Evolutionary conservation across 371 early-diverging fungal species (phyloP).

Genomic region (Mucor irregularis): DNA sequence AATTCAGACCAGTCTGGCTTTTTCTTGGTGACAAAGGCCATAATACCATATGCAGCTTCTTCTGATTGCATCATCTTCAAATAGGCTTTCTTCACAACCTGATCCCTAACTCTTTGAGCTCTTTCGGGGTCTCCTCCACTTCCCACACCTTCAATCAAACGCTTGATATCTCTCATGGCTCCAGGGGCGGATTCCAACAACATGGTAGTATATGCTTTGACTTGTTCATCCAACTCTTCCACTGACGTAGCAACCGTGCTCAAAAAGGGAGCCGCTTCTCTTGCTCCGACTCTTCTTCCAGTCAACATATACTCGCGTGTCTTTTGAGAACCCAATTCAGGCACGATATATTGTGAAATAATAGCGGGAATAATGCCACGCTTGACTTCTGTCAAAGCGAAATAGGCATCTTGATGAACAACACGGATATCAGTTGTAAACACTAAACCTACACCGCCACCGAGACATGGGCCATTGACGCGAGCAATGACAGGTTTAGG

Average conservation of each 20-base stretch:
- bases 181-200: conserved; percentile 59
- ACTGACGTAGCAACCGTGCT: conserved; percentile 34
- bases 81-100: conserved; percentile 44
- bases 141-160: conserved; percentile 46
- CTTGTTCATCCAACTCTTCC: conserved; percentile 43
- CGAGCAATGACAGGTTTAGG: conserved; percentile 68
- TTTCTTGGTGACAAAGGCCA: conserved; percentile 52
- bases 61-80: conserved; percentile 66
- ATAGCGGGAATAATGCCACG: conserved; percentile 73
- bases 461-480: conserved; percentile 73
- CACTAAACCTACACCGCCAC: conserved; percentile 73
- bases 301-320: conserved; percentile 69
- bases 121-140: conserved; percentile 35
- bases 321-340: conserved; percentile 58
- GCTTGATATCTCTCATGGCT: conserved; percentile 58
- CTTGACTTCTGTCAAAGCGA: conserved; percentile 68
- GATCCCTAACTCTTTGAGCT: conserved; percentile 30
- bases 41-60: conserved; percentile 71
- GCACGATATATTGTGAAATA: conserved; percentile 71
- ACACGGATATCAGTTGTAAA: conserved; percentile 67
- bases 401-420: conserved; percentile 46
- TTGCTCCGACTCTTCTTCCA: conserved; percentile 53
- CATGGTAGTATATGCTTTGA: conserved; percentile 41
- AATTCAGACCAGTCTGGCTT: conserved; percentile 62
- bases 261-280: conserved; percentile 45